Evolutionary conservation across 2,329 filamentous ascomycete genomes (phyloP).

Genomic region (Penicillium sp.): DNA sequence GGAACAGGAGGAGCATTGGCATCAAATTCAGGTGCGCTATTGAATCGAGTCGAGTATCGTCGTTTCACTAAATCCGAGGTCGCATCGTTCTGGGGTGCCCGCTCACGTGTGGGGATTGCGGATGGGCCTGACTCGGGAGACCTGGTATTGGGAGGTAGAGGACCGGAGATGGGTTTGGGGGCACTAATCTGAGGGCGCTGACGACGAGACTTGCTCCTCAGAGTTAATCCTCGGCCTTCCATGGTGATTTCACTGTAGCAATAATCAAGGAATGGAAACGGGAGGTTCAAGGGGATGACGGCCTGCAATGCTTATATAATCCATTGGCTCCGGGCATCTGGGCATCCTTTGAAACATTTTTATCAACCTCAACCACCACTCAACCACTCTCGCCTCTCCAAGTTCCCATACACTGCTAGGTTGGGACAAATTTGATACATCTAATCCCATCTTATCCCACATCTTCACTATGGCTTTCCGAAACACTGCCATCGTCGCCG

Average conservation of each 20-base stretch:
- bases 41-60: constrained; percentile 90
- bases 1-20: constrained; percentile 70
- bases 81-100: constrained; percentile 48
- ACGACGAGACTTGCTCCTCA: constrained; percentile 59
- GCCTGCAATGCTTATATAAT: constrained; percentile 4
- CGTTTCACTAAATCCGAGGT: constrained; percentile 86
- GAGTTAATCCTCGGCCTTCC: constrained; percentile 58
- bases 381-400: background rate
- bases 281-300: constrained; percentile 6
- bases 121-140: constrained; percentile 34
- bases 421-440: background rate
- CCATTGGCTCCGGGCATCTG: constrained; percentile 1
- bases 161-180: constrained; percentile 54
- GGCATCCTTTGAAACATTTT: constrained; percentile 8
- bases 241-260: constrained; percentile 34
- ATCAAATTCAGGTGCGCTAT: constrained; percentile 68
- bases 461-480: constrained; percentile 13
- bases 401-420: background rate
- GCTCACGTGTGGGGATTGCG: constrained; percentile 37
- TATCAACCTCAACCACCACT: constrained; percentile 1
- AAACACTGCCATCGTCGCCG: constrained; percentile 56
- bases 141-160: constrained; percentile 38
- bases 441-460: background rate
- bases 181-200: constrained; percentile 58
- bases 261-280: constrained; percentile 8